Percentiles rank a stretch among this genome's conserved stretches.
Conservation (phyloP, 805 yeast genomes). For the Wickerhamomyces chambardii region DNA sequence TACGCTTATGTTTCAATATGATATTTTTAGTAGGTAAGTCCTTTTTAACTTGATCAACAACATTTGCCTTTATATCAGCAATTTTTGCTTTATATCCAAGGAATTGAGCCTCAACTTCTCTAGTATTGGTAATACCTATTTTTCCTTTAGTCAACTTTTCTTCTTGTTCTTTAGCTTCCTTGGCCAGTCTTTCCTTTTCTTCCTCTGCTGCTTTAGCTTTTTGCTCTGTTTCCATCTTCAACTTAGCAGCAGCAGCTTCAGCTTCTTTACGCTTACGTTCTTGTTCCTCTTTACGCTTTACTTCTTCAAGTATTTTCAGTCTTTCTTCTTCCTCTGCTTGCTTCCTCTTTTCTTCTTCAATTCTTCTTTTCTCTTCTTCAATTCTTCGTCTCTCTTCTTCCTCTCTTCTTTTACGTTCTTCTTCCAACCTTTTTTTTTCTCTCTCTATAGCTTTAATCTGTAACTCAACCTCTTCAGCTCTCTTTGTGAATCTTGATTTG, state of each 20-base stretch:
- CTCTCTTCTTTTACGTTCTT: conserved; percentile 4
- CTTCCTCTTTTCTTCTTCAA: conserved; percentile 13
- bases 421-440: conserved; percentile 9
- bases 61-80: conserved; percentile 44
- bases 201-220: conserved; percentile 13
- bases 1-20: conserved; percentile 57
- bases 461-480: conserved; percentile 5
- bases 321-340: conserved; percentile 17
- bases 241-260: conserved; percentile 10
- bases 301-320: too few relatives aligned
- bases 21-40: conserved; percentile 43
- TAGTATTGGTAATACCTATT: conserved; percentile 24
- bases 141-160: conserved; percentile 14
- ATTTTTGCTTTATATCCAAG: conserved; percentile 42
- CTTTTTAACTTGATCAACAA: conserved; percentile 46
- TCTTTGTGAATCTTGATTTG: conserved; percentile 5
- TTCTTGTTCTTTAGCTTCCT: conserved; percentile 4
- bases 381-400: conserved; percentile 1
- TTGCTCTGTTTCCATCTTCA: conserved; percentile 4
- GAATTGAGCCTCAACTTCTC: conserved; percentile 32
- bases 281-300: conserved; percentile 6
- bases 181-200: conserved; percentile 15
- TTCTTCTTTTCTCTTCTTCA: conserved; percentile 10
- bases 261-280: conserved; percentile 7
- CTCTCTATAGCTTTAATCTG: conserved; percentile 9